Evolutionary conservation across 2,329 filamentous ascomycete species (phyloP), one percentile per base, ranked within the genome.

Genomic region (Remersonia thermophila): DNA sequence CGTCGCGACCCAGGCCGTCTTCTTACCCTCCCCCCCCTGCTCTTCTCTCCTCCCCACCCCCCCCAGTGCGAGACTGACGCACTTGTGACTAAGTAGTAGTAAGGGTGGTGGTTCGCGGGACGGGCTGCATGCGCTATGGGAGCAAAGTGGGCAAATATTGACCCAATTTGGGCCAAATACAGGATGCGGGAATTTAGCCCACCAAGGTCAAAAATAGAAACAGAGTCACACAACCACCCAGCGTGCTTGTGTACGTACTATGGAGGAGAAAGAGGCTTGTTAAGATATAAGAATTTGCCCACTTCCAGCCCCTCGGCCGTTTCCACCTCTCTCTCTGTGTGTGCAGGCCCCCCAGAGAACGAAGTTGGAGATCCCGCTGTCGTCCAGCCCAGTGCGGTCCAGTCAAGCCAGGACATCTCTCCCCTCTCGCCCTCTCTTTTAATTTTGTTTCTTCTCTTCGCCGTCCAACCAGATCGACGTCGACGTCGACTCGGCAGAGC

Each of bases 201-300:
- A 52, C 20, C 51, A 56, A 48, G 49, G 43, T 56, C 59, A 57
- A 57, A 59, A 56, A 60, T 67, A 66, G 63, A 63, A 59, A 54
- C 53, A 48, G 51, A 49, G 36, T 33, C 43, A 40, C 43, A 33
- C 40, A 32, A 35, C 34, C 18, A 27, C n/a, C 37, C 35, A 16
- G 17, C 23, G 35, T n/a, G 38, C 18, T 27, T 11, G 25, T 31
- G 55, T 50, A 52, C n/a, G n/a, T n/a, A n/a, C n/a, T n/a, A n/a
- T n/a, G n/a, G n/a, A n/a, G n/a, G n/a, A n/a, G n/a, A n/a, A n/a
- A n/a, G 51, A 54, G 54, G 52, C 54, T 59, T 62, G 59, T 65
- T 61, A 65, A 57, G 61, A 70, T 73, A 73, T 73, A 73, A 73
- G 68, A 59, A 66, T 65, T 65, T 63, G 59, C 58, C 58, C 60